Evolutionary conservation across 2,329 filamentous ascomycete species (phyloP).

Genomic region (Daldinia eschscholtzii): DNA sequence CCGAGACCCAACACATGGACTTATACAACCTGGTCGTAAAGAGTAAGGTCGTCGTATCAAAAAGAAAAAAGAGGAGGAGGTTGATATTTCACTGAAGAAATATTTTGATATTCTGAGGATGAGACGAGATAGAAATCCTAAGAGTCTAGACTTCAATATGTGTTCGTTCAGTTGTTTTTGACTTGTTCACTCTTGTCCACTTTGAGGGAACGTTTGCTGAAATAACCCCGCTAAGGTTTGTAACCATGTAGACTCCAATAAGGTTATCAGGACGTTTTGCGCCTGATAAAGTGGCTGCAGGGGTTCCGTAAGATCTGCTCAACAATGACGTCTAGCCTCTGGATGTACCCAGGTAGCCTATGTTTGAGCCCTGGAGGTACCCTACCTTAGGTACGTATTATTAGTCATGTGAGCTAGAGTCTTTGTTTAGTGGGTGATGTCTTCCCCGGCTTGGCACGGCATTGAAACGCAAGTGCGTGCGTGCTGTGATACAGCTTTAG

Average conservation of each 20-base stretch:
- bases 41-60: not conserved
- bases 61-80: not conserved
- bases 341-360: not conserved
- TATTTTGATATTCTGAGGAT: not conserved
- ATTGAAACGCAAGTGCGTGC: conserved; percentile 33
- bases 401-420: conserved; percentile 41
- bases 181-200: not conserved
- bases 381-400: not conserved
- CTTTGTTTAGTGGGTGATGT: conserved; percentile 28
- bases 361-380: too few species aligned
- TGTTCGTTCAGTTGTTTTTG: too few species aligned
- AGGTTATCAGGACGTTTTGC: conserved; percentile 18
- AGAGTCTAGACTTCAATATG: conserved; percentile 11
- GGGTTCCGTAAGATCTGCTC: conserved; percentile 34
- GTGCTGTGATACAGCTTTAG: conserved; percentile 12
- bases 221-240: conserved; percentile 17
- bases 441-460: conserved; percentile 31
- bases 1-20: not conserved
- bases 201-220: not conserved
- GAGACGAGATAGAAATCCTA: not conserved
- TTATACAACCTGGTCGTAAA: not conserved
- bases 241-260: conserved; percentile 27
- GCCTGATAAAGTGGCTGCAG: conserved; percentile 34
- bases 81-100: not conserved
- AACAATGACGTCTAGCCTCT: conserved; percentile 35